Base-by-base conservation (phyloP, 1,284 basidiomycete species). In the Coniophora puteana region DNA sequence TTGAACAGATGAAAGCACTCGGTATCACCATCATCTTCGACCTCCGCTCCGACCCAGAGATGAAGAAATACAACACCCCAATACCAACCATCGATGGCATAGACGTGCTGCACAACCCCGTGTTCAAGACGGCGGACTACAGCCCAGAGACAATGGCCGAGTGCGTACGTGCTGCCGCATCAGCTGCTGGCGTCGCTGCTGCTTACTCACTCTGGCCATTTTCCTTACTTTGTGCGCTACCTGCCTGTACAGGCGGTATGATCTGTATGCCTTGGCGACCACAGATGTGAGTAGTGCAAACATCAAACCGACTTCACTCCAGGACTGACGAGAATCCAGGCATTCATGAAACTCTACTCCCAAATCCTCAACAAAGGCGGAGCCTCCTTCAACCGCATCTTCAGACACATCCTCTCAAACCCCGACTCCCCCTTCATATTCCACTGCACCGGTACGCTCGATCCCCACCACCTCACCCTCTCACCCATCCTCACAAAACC, bases 71-170 rank as follows among this genome's bases (percentile, higher is more conserved):
- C 60, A 69, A 76, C 42, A 63, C 76, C 4, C 80, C 81, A 17
- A 64, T 73, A 43, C 86, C 85, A 26, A 49, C 61, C 11, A 78
- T 89, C 40, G 71, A 78, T 24, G 81, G 75, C 7, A 68, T 86
- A 16, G 67, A 78, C 34, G 59, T 88, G 42, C 33, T 78, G 14
- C 76, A 71, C 43, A 61, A 67, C 13, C 84, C 86, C 1, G 82
- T 88, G 26, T 89, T 89, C 54, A 66, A 74, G 51, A 76, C 63
- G 30, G 80, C 81, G 52, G 86, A 89, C 56, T 89, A 89, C 57
- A 86, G 83, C 51, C 85, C 86, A 20, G 82, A 88, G 61, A 78
- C 74, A 62, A 85, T 88, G 77, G 80, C 86, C 49, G 82, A 78
- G 85, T 88, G 65, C 63, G 83, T 79, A 60, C 63, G 63, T 69